Evolutionary conservation across 2,329 filamentous ascomycete genomes (phyloP).

Genomic region (Aspergillus sp.): DNA sequence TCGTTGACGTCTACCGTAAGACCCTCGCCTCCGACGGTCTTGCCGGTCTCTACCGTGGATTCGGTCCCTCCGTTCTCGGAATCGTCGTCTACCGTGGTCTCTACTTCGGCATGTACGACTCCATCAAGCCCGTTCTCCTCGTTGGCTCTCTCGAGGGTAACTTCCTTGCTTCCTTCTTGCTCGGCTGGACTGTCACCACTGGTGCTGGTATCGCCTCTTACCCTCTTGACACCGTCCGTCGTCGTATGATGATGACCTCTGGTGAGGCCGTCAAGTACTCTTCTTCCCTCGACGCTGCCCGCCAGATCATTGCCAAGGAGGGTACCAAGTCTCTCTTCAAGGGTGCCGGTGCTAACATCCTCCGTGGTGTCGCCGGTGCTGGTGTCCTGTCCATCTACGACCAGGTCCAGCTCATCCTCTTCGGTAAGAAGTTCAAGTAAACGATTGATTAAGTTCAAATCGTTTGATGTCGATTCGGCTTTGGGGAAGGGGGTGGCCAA

Average conservation of each 20-base stretch:
- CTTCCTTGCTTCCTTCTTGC: slow-evolving; percentile 98
- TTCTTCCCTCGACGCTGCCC: slow-evolving; percentile 88
- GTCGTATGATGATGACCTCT: slow-evolving; percentile 99
- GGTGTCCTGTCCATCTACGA: slow-evolving; percentile 99
- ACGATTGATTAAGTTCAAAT: slow-evolving; percentile 16
- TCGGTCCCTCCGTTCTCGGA: slow-evolving; percentile 98
- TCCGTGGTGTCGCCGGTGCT: slow-evolving; percentile 99
- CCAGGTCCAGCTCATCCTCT: slow-evolving; percentile 97
- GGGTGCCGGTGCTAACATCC: slow-evolving; percentile 99
- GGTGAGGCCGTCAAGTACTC: slow-evolving; percentile 98
- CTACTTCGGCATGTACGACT: slow-evolving; percentile 99
- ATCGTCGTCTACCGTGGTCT: slow-evolving; percentile 99
- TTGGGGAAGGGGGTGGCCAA: slow-evolving; percentile 23
- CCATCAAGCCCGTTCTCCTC: slow-evolving; percentile 97
- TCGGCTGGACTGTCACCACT: slow-evolving; percentile 99
- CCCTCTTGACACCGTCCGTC: slow-evolving; percentile 99
- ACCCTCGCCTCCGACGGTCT: slow-evolving; percentile 98
- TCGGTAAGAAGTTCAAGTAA: slow-evolving; percentile 88
- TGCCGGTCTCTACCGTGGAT: slow-evolving; percentile 99
- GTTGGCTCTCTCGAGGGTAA: slow-evolving; percentile 88
- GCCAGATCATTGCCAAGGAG: slow-evolving; percentile 94
- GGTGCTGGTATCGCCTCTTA: slow-evolving; percentile 99
- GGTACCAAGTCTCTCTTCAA: slow-evolving; percentile 99
- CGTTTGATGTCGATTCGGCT: slow-evolving; percentile 9
- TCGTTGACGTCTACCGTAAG: slow-evolving; percentile 99